These are phyloP conservation scores for Candida nitratophila DNA, from an alignment of 805 yeast species.

Conservation along the genomic window DNA sequence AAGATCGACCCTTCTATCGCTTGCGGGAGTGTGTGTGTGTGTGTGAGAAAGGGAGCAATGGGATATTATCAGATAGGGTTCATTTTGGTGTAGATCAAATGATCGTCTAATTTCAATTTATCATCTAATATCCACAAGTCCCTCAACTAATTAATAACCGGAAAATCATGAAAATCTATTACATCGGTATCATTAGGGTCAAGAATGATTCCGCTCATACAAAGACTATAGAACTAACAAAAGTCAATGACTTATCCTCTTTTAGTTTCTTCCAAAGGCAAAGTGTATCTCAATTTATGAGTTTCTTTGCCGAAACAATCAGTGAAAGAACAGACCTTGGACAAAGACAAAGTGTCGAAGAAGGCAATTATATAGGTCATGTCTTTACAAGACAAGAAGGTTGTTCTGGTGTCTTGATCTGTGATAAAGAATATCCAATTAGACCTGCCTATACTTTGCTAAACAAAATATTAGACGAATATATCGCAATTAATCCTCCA, in stretches of 20 bases:
- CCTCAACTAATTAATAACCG: too few species aligned
- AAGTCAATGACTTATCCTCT: slow-evolving; percentile 75
- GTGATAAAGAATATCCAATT: slow-evolving; percentile 94
- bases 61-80: too few species aligned
- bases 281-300: slow-evolving; percentile 86
- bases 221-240: slow-evolving; percentile 67
- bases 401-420: slow-evolving; percentile 80
- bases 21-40: too few species aligned
- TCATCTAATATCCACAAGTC: too few species aligned
- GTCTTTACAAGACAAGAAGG: slow-evolving; percentile 89
- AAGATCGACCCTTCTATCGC: too few species aligned
- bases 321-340: slow-evolving; percentile 83
- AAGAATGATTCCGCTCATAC: slow-evolving; percentile 31
- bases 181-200: slow-evolving; percentile 78
- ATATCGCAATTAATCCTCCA: slow-evolving; percentile 73
- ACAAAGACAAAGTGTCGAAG: slow-evolving; percentile 91
- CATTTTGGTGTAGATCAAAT: too few species aligned
- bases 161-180: slow-evolving; percentile 72
- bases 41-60: too few species aligned
- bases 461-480: slow-evolving; percentile 88
- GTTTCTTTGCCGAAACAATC: slow-evolving; percentile 87
- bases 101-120: too few species aligned
- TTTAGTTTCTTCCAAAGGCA: slow-evolving; percentile 79
- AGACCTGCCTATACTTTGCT: slow-evolving; percentile 92
- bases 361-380: slow-evolving; percentile 85